Evolutionary conservation across 1,139 yeast genomes (phyloP).

Genomic region (Blastobotrys elegans): DNA sequence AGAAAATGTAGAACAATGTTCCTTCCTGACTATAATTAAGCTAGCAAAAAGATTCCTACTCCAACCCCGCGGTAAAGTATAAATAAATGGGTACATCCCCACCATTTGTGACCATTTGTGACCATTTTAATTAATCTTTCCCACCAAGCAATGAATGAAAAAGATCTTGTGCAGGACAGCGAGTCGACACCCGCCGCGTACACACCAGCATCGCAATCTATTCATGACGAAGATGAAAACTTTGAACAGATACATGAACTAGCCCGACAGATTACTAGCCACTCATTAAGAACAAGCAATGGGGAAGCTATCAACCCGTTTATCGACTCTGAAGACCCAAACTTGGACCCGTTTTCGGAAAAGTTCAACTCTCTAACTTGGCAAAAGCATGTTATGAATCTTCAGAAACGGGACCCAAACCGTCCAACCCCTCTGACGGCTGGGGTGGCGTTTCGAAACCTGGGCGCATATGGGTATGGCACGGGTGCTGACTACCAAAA

Average conservation of each 20-base stretch:
- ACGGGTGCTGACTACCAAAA: constrained; percentile 76
- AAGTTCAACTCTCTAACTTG: constrained; percentile 61
- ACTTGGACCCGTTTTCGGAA: constrained; percentile 50
- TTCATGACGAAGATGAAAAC: not conserved
- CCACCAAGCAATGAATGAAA: constrained; percentile 5
- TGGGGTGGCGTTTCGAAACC: constrained; percentile 64
- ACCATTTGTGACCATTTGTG: too few species aligned
- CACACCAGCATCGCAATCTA: not conserved
- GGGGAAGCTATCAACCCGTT: constrained; percentile 12
- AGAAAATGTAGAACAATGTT: too few species aligned
- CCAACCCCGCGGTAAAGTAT: too few species aligned
- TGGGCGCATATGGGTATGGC: constrained; percentile 71
- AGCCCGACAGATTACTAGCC: constrained; percentile 26
- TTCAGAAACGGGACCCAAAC: constrained; percentile 19
- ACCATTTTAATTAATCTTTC: too few species aligned
- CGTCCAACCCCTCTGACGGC: constrained; percentile 20
- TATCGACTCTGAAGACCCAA: constrained; percentile 16
- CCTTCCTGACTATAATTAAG: too few species aligned
- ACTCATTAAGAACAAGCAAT: constrained; percentile 11
- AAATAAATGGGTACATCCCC: too few species aligned
- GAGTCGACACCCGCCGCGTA: constrained; percentile 1
- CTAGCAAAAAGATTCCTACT: too few species aligned
- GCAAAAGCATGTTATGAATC: constrained; percentile 56
- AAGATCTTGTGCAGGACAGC: not conserved
- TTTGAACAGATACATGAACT: constrained; percentile 21